phyloP scores from a whole-genome alignment of 768 basidiomycete genomes.

The Exidia glandulosa region DNA sequence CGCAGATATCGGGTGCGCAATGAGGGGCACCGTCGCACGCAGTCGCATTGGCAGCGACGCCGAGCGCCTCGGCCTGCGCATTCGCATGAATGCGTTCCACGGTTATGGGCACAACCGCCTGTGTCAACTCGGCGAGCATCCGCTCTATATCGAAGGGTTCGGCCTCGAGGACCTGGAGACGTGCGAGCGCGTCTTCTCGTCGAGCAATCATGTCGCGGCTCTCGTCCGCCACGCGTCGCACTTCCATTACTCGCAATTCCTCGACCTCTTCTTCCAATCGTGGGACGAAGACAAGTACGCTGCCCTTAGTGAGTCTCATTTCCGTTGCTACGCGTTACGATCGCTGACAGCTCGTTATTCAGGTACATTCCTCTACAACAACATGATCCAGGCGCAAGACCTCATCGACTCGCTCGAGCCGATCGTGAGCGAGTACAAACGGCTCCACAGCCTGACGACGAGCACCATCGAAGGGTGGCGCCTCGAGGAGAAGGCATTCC shows the following conservation, averaged over 20 bases:
- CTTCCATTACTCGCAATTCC: constrained; percentile 18
- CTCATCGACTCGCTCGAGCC: not conserved
- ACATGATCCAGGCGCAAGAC: not conserved
- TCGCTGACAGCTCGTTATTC: not conserved
- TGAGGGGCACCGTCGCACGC: too few species aligned
- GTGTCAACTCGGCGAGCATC: too few species aligned
- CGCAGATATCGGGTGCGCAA: too few species aligned
- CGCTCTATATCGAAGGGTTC: too few species aligned
- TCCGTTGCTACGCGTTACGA: not conserved
- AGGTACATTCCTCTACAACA: not conserved
- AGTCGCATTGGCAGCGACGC: too few species aligned
- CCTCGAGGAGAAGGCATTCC: not conserved
- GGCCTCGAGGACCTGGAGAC: constrained; percentile 28
- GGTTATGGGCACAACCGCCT: too few species aligned
- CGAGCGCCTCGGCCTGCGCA: too few species aligned
- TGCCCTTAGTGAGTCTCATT: constrained; percentile 5
- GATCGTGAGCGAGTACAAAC: not conserved
- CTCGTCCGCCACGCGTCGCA: constrained; percentile 16
- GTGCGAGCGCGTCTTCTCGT: constrained; percentile 21
- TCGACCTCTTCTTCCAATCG: constrained; percentile 21
- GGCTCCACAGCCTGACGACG: not conserved
- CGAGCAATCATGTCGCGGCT: constrained; percentile 16
- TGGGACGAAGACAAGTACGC: constrained; percentile 20
- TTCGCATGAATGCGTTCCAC: constrained; percentile 11
- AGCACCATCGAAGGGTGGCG: not conserved